Base-by-base conservation (phyloP, 805 yeast genomes). In the Lipomyces orientalis region DNA sequence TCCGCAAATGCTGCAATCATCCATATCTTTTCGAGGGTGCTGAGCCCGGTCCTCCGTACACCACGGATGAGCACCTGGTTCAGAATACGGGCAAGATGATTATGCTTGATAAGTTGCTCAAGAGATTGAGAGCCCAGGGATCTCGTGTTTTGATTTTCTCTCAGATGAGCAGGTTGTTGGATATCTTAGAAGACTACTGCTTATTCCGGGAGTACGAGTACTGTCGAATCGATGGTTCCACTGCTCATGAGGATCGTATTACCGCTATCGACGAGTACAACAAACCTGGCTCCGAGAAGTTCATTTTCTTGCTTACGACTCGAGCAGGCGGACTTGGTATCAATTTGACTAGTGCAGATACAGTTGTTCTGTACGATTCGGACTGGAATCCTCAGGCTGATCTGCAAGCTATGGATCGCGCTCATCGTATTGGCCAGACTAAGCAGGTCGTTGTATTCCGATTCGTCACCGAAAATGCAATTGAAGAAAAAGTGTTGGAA, bases 301-400 rank as follows among this genome's bases (percentile, higher is more conserved):
- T 94, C 75, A 83, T 93, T 5, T 93, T 93, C 74, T 79, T 93
- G 70, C 81, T 93, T 68, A 93, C 98, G 0, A 93, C 98, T 0
- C 87, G 98, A 79, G 98, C 98, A 6, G 98, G 98, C 78, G 98
- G 98, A 9, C 83, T 93, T 64, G 98, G 98, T 75, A 93, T 93
- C 75, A 93, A 94, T 76, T 83, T 93, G 76, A 94, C 97, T 0
- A 86, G 91, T 8, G 98, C 98, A 1, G 97, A 93, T 77, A 87
- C 90, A 55, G 98, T 93, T 60, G 86, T 93, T 2, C 78, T 93
- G 34, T 94, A 87, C 76, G 98, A 93, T 78, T 90, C 97, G 0
- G 98, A 93, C 80, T 93, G 98, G 98, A 93, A 93, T 76, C 98
- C 98, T 1, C 98, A 93, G 77, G 98, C 97, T 0, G 98, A 93